Evolutionary conservation across 1,284 basidiomycete species (phyloP).

Genomic region (Trichosporon faecale): DNA sequence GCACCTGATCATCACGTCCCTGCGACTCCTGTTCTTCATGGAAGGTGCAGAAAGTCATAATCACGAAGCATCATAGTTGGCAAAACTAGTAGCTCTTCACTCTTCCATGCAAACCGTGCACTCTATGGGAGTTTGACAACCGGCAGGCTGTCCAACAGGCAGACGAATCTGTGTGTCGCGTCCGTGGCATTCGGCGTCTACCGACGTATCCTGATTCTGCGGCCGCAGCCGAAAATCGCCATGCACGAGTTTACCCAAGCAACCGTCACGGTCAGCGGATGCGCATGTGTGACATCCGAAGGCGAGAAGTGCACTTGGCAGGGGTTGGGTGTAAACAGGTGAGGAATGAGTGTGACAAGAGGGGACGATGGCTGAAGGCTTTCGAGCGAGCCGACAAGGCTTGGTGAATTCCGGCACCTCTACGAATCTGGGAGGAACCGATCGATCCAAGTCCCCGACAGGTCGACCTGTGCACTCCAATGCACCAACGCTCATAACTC

Average conservation of each 20-base stretch:
- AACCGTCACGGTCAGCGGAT: not conserved
- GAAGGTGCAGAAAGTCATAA: not conserved
- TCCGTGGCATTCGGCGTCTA: slow-evolving; percentile 2
- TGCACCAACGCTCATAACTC: not conserved
- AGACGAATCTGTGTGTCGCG: not conserved
- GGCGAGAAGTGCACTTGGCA: not conserved
- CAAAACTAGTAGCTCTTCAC: not conserved
- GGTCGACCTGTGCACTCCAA: not conserved
- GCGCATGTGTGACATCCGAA: not conserved
- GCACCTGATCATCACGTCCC: not conserved
- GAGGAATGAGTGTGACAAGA: not conserved
- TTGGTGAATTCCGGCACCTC: not conserved
- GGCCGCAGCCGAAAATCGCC: not conserved
- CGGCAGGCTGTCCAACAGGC: no score
- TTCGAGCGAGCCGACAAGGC: not conserved
- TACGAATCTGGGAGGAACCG: not conserved
- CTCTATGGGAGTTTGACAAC: not conserved
- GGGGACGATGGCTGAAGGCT: not conserved
- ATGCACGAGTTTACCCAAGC: not conserved
- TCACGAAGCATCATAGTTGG: not conserved
- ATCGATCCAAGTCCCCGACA: not conserved
- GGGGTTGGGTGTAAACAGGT: not conserved
- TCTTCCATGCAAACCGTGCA: not conserved
- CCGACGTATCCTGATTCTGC: not conserved
- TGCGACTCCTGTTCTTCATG: not conserved